Percentiles rank a stretch among this genome's conserved stretches.
phyloP scores from a whole-genome alignment of 306 rosid genomes.

The Sicyos baderoa region DNA sequence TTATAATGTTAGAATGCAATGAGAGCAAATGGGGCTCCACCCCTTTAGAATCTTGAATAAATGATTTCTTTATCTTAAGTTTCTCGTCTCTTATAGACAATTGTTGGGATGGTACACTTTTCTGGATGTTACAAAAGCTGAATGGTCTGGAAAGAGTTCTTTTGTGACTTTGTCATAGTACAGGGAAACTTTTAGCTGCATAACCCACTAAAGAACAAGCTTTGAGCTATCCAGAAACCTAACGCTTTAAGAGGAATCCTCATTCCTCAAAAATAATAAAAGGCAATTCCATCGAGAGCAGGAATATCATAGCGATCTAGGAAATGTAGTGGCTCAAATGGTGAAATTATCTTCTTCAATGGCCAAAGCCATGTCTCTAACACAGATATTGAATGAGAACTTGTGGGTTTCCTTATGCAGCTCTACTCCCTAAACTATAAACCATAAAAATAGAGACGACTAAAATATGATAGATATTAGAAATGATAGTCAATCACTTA shows the following conservation, averaged over 20 bases:
- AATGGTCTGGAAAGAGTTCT: background rate
- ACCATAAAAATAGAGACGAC: no score
- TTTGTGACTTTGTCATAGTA: background rate
- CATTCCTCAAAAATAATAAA: background rate
- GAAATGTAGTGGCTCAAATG: background rate
- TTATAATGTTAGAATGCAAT: background rate
- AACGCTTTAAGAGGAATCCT: background rate
- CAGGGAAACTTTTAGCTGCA: conserved; percentile 1
- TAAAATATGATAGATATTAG: background rate
- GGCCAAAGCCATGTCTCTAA: background rate
- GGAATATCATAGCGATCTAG: background rate
- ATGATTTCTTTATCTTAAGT: background rate
- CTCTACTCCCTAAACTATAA: no score
- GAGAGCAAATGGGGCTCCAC: background rate
- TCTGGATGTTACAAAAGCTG: background rate
- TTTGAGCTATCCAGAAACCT: background rate
- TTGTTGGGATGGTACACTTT: background rate
- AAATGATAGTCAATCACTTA: conserved; percentile 30
- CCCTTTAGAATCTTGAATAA: background rate
- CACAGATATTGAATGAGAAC: background rate
- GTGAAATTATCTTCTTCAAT: background rate
- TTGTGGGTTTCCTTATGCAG: background rate
- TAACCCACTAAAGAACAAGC: background rate
- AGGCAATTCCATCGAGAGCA: background rate
- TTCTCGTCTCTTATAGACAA: background rate